phyloP scores from a whole-genome alignment of 306 rosid species.

The Luffa acutangula region DNA sequence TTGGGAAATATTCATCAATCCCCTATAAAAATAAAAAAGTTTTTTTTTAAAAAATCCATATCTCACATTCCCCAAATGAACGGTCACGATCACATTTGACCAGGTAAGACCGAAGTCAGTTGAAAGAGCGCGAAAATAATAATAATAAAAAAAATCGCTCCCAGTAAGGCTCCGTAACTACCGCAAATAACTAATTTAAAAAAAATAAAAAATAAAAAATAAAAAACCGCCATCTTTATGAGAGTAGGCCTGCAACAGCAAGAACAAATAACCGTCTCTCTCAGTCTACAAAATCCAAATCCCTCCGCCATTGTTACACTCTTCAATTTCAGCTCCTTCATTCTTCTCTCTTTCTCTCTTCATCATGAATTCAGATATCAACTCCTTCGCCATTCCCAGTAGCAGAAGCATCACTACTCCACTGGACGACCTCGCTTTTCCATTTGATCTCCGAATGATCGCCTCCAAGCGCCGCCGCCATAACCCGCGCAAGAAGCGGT shows the following conservation, averaged over 20 bases:
- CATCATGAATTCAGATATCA: neutral
- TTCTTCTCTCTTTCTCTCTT: neutral
- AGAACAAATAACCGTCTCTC: constrained; percentile 4
- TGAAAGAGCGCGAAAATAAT: neutral
- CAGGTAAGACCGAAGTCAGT: neutral
- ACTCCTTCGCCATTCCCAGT: neutral
- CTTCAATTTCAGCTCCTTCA: neutral
- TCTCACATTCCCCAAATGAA: neutral
- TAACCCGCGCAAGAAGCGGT: constrained; percentile 32
- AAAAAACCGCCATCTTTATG: neutral
- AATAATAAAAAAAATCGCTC: neutral
- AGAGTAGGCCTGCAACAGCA: neutral
- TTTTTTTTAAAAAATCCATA: too few species aligned
- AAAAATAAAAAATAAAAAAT: neutral
- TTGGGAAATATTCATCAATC: too few species aligned
- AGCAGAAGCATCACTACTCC: neutral
- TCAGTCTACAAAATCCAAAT: neutral
- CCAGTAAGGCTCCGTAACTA: neutral
- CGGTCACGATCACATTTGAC: neutral
- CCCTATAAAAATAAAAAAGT: too few species aligned
- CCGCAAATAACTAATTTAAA: neutral
- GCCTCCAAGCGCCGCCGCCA: constrained; percentile 7
- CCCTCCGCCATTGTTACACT: constrained; percentile 1
- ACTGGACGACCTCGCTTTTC: neutral
- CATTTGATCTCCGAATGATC: neutral